Percentiles rank a stretch among this genome's conserved stretches.
Conservation (phyloP, 1,284 basidiomycete genomes). For the Rhodotorula sp. region DNA sequence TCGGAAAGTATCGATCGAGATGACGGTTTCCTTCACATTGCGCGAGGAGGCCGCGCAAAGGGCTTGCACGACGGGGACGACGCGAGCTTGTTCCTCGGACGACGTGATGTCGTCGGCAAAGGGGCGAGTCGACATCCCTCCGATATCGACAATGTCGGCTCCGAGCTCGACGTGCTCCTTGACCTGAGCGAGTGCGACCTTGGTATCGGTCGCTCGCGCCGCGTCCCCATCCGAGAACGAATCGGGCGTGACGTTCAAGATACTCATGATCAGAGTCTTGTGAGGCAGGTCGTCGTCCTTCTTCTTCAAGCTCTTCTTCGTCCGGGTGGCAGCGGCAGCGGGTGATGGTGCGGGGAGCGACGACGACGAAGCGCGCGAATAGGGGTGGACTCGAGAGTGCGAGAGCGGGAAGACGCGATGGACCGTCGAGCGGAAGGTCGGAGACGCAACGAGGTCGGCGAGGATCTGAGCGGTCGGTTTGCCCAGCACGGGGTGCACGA, state of each 20-base stretch:
- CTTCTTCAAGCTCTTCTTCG: background rate
- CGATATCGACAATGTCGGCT: constrained; percentile 82
- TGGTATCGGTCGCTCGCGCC: constrained; percentile 40
- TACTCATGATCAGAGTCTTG: constrained; percentile 80
- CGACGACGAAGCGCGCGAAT: constrained; percentile 18
- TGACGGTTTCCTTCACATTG: constrained; percentile 49
- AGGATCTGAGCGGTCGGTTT: constrained; percentile 58
- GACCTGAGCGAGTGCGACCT: constrained; percentile 53
- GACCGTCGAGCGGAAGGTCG: constrained; percentile 40
- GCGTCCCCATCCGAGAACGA: constrained; percentile 87
- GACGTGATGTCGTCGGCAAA: constrained; percentile 65
- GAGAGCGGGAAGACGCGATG: constrained; percentile 57
- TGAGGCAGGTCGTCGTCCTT: background rate
- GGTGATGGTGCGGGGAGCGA: background rate
- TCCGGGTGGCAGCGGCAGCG: background rate
- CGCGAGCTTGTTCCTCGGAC: constrained; percentile 63
- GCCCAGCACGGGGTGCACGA: constrained; percentile 61
- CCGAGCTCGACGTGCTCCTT: constrained; percentile 54
- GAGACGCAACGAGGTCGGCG: constrained; percentile 17
- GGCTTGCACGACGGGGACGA: constrained; percentile 67
- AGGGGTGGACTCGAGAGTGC: constrained; percentile 45
- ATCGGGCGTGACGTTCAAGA: constrained; percentile 91
- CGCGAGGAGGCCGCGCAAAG: constrained; percentile 44
- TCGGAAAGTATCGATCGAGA: constrained; percentile 93
- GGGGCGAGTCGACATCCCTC: constrained; percentile 89